phyloP scores from a whole-genome alignment of 306 rosid species.

The Chamaecrista fasciculata region DNA sequence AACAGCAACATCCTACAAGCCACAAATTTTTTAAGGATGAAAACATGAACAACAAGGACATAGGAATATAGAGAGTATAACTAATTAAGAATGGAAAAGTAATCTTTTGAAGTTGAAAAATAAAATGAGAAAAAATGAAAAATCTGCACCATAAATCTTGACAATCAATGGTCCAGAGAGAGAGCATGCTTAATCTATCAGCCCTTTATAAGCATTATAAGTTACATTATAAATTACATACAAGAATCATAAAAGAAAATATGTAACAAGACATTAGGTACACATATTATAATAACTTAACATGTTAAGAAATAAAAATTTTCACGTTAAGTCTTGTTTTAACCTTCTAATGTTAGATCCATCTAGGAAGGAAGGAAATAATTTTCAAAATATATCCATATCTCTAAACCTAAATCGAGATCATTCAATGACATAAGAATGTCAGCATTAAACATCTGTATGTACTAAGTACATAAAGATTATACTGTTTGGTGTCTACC shows the following conservation, averaged over 20 bases:
- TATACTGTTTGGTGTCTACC: not conserved
- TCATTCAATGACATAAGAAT: not conserved
- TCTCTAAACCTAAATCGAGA: not conserved
- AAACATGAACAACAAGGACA: slow-evolving; percentile 13
- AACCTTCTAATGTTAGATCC: slow-evolving; percentile 12
- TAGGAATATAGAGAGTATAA: not conserved
- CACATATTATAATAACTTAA: not conserved
- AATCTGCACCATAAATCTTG: too few species aligned
- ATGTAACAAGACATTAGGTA: not conserved
- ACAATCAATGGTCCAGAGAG: too few species aligned
- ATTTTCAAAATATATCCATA: not conserved
- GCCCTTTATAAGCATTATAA: too few species aligned
- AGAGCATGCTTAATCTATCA: too few species aligned
- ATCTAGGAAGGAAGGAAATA: not conserved
- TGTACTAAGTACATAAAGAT: not conserved
- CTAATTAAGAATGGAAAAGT: not conserved
- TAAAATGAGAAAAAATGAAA: too few species aligned
- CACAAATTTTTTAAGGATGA: slow-evolving; percentile 3
- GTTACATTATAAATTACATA: not conserved
- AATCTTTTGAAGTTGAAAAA: too few species aligned
- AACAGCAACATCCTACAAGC: slow-evolving; percentile 81
- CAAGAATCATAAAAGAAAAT: not conserved
- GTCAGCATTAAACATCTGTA: not conserved
- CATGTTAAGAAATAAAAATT: not conserved
- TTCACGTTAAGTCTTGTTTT: not conserved